These are phyloP conservation scores for Benincasa hispida DNA, from an alignment of 306 rosid genomes.

Conservation along the genomic window DNA sequence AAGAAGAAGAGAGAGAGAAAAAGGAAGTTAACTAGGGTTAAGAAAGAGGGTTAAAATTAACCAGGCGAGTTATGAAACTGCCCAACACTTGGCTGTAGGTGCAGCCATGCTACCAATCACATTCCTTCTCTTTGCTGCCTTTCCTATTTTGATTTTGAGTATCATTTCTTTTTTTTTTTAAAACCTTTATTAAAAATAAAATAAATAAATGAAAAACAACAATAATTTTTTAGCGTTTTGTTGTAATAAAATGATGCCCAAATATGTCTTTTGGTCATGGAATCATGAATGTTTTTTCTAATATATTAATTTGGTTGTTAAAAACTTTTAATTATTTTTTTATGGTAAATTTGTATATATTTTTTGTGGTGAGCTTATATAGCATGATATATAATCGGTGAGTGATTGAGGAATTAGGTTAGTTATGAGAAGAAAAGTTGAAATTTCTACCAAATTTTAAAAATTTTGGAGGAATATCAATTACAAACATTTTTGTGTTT, in stretches of 20 bases:
- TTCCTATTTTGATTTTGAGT: not conserved
- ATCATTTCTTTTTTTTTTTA: not conserved
- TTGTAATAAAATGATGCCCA: not conserved
- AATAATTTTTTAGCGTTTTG: not conserved
- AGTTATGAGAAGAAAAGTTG: too few species aligned
- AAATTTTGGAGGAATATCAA: not conserved
- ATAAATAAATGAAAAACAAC: not conserved
- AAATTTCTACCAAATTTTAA: too few species aligned
- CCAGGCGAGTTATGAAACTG: constrained; percentile 32
- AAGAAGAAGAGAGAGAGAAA: not conserved
- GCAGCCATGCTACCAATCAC: constrained; percentile 85
- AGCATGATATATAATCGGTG: too few species aligned
- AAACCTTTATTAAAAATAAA: not conserved
- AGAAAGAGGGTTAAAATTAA: constrained; percentile 24
- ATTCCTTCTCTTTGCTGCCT: constrained; percentile 22
- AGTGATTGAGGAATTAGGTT: too few species aligned
- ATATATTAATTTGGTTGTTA: too few species aligned
- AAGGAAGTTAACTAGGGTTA: constrained; percentile 1
- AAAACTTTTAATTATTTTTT: too few species aligned
- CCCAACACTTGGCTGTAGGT: constrained; percentile 59
- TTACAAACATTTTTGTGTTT: too few species aligned
- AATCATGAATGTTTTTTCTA: too few species aligned
- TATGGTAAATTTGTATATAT: too few species aligned
- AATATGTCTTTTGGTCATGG: too few species aligned
- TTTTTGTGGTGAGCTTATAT: too few species aligned